A percentile compares a stretch with the other conserved stretches of the same genome.
These are phyloP conservation scores for Malus hybrid DNA, from an alignment of 331 rosid genomes.

Conservation along the genomic window DNA sequence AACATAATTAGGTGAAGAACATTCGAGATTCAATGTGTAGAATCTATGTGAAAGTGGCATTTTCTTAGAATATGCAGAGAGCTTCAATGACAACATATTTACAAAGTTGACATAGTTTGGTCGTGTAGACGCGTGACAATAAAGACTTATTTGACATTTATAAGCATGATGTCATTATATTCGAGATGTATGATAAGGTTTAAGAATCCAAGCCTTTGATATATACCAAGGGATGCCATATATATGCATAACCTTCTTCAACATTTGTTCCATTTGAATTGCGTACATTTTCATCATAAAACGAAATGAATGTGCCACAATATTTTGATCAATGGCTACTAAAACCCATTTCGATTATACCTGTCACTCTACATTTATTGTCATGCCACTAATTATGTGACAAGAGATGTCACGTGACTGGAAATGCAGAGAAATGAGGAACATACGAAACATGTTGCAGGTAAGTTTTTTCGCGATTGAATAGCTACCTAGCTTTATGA, in stretches of 20 bases:
- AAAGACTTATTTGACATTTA: neutral
- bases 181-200: neutral
- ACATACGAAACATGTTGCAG: neutral
- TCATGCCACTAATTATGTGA: neutral
- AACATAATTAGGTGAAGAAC: neutral
- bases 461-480: neutral
- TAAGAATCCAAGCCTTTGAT: neutral
- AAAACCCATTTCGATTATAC: neutral
- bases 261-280: neutral
- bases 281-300: neutral
- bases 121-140: neutral
- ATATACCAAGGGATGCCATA: neutral
- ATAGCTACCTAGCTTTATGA: neutral
- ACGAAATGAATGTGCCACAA: neutral
- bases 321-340: neutral
- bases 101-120: neutral
- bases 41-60: neutral
- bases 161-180: neutral
- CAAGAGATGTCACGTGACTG: rapidly evolving
- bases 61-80: too few relatives aligned
- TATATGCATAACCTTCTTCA: neutral
- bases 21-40: neutral
- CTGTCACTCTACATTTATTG: neutral
- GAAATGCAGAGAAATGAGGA: too few relatives aligned
- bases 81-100: too few relatives aligned